These are phyloP conservation scores for Triadica sebifera DNA, from an alignment of 345 rosid species.

Conservation along the genomic window DNA sequence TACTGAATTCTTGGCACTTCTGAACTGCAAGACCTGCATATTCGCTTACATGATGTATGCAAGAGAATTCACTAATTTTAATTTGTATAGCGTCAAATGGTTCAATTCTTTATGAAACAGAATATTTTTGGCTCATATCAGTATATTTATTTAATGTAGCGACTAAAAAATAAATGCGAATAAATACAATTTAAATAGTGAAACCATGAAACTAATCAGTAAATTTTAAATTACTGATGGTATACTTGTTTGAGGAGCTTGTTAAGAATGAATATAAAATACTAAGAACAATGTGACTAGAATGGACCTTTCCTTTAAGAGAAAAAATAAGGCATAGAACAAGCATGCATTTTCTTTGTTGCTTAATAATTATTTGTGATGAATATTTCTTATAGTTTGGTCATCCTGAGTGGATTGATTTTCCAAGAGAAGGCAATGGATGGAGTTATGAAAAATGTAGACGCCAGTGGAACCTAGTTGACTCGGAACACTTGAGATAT, in stretches of 20 bases:
- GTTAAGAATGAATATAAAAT: background rate
- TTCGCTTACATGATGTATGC: background rate
- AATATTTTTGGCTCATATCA: background rate
- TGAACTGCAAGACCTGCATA: background rate
- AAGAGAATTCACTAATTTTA: background rate
- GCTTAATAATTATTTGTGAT: slow-evolving; percentile 12
- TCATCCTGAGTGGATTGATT: slow-evolving; percentile 88
- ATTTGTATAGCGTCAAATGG: background rate
- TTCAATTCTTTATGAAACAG: background rate
- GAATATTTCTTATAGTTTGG: slow-evolving; percentile 55
- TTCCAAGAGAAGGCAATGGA: slow-evolving; percentile 81
- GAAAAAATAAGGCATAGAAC: background rate
- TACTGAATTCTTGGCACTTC: background rate
- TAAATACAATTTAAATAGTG: background rate
- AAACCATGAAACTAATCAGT: background rate
- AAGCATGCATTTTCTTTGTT: slow-evolving; percentile 5
- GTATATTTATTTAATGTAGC: background rate
- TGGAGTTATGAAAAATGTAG: slow-evolving; percentile 83
- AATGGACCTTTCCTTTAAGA: background rate
- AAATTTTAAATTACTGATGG: background rate
- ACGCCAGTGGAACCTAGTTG: slow-evolving; percentile 66
- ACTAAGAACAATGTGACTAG: background rate
- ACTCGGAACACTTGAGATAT: slow-evolving; percentile 61
- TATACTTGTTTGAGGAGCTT: background rate
- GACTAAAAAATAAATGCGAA: background rate